Evolutionary conservation across 106 monocot species (phyloP).

Genomic region (Agapanthus africanus): DNA sequence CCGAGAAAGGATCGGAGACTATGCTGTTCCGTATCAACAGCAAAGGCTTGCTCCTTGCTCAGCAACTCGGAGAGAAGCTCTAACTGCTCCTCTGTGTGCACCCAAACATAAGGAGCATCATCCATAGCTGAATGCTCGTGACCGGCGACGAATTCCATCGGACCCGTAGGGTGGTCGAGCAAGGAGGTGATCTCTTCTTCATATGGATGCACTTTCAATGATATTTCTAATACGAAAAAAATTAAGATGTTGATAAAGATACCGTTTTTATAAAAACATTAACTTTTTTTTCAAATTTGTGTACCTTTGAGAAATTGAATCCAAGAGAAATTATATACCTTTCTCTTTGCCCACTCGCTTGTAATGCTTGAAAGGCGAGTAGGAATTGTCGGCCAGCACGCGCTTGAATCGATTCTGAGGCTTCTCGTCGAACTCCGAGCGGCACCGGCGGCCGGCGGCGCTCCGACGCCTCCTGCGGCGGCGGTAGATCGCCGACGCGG

Average conservation of each 20-base stretch:
- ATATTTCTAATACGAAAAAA: conserved; percentile 28
- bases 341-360: conserved; percentile 27
- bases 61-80: conserved; percentile 40
- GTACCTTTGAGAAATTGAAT: background rate
- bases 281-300: background rate
- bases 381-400: conserved; percentile 53
- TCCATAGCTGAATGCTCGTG: conserved; percentile 14
- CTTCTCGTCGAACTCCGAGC: conserved; percentile 32
- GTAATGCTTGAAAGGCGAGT: conserved; percentile 45
- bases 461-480: conserved; percentile 10
- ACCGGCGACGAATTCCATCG: conserved; percentile 5
- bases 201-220: conserved; percentile 60
- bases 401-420: conserved; percentile 57
- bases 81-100: conserved; percentile 51
- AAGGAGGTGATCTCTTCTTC: conserved; percentile 40
- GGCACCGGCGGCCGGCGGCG: conserved; percentile 13
- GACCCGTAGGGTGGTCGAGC: conserved; percentile 25
- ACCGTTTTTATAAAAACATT: too few relatives aligned
- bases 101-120: conserved; percentile 40
- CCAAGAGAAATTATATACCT: too few relatives aligned
- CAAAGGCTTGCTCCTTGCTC: conserved; percentile 51
- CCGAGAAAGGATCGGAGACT: conserved; percentile 85
- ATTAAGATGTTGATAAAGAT: background rate
- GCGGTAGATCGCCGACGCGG: conserved; percentile 21
- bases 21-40: conserved; percentile 95